Conservation (phyloP, 352 stramenopile species). For the Pelagophyceae sp. region DNA sequence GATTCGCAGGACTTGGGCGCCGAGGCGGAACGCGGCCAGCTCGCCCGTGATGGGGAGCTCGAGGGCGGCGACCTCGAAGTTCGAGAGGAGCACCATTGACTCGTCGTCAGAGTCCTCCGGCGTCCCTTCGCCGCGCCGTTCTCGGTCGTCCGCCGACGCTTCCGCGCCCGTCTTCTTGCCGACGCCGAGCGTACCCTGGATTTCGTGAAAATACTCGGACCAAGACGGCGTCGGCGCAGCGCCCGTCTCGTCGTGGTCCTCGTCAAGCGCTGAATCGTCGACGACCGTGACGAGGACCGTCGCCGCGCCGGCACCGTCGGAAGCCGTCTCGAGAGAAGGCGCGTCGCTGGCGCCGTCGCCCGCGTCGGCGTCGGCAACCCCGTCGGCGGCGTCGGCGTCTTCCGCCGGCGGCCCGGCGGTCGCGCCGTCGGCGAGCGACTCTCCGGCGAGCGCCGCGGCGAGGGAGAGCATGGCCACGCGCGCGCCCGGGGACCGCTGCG, state of each 20-base stretch:
- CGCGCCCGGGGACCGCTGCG: not conserved
- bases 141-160: not conserved
- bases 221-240: slow-evolving; percentile 8
- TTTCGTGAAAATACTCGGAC: slow-evolving; percentile 19
- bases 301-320: not conserved
- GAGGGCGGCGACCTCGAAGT: not conserved
- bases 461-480: slow-evolving; percentile 10
- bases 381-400: not conserved
- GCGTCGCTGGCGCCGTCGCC: not conserved
- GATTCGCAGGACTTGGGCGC: not conserved
- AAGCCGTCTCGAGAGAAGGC: not conserved
- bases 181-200: not conserved
- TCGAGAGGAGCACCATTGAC: slow-evolving; percentile 10
- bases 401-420: not conserved
- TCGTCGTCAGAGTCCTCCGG: too few relatives aligned
- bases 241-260: not conserved
- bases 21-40: not conserved
- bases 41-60: slow-evolving; percentile 12
- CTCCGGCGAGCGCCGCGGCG: slow-evolving; percentile 7
- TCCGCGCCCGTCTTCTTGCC: not conserved
- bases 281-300: not conserved
- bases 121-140: too few relatives aligned
- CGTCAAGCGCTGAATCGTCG: not conserved
- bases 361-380: not conserved
- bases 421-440: not conserved